Conservation (phyloP, 2,329 filamentous ascomycete genomes). For the Thelonectria blattea region DNA sequence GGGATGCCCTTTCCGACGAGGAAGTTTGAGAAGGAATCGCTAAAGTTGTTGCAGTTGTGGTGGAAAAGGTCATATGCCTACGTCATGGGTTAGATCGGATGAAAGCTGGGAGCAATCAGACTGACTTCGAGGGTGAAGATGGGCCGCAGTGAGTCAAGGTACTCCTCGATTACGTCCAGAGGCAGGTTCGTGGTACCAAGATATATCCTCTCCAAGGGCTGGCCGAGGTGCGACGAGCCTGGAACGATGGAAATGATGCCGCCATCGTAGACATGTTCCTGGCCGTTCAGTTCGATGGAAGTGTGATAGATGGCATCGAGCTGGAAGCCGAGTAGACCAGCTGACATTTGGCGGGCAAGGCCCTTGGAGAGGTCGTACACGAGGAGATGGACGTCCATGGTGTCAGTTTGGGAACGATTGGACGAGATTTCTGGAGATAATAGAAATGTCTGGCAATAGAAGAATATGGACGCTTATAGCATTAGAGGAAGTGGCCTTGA, state of each 20-base stretch:
- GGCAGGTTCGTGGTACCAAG: conserved; percentile 82
- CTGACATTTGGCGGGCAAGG: conserved; percentile 61
- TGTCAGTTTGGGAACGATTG: no score
- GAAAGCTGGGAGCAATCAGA: neutral
- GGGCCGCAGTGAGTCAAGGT: conserved; percentile 80
- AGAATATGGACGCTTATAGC: neutral
- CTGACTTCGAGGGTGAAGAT: conserved; percentile 81
- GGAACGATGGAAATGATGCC: conserved; percentile 83
- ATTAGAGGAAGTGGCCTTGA: neutral
- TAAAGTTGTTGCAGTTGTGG: conserved; percentile 99
- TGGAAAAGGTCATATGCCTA: conserved; percentile 86
- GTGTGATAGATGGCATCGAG: conserved; percentile 97
- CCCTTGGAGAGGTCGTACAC: conserved; percentile 79
- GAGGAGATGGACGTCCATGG: conserved; percentile 78
- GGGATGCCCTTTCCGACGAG: conserved; percentile 89
- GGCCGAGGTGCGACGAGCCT: conserved; percentile 85
- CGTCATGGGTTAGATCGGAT: neutral
- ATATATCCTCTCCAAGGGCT: conserved; percentile 75
- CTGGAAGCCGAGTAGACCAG: conserved; percentile 59
- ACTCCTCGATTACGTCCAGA: conserved; percentile 82
- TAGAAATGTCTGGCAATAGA: neutral
- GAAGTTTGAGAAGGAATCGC: conserved; percentile 89
- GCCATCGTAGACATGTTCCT: conserved; percentile 90
- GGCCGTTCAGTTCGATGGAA: conserved; percentile 80
- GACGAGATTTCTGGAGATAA: neutral